Percentiles rank a stretch among this genome's conserved stretches.
Conservation (phyloP, 192 early-diverging fungal genomes). For the Lobosporangium transversale region DNA sequence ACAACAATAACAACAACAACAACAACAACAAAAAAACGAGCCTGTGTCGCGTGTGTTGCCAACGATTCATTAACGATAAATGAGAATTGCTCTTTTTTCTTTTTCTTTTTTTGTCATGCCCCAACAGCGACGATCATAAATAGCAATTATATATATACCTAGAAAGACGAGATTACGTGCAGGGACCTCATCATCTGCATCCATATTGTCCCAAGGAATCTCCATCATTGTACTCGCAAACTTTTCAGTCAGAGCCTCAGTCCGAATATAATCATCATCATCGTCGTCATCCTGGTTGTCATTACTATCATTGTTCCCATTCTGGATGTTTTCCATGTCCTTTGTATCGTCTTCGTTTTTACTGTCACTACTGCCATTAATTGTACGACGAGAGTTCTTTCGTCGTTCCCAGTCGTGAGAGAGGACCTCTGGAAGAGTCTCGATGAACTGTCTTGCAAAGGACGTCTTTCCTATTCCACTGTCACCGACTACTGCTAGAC, state of each 20-base stretch:
- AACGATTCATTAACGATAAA: no score
- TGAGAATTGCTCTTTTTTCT: no score
- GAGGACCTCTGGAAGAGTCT: conserved; percentile 45
- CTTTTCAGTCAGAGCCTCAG: conserved; percentile 26
- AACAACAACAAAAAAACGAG: no score
- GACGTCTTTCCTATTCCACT: conserved; percentile 51
- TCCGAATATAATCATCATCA: conserved; percentile 29
- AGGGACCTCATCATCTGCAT: conserved; percentile 46
- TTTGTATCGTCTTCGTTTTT: neutral
- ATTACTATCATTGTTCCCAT: conserved; percentile 19
- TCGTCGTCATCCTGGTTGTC: conserved; percentile 7
- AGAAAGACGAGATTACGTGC: conserved; percentile 50
- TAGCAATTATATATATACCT: no score
- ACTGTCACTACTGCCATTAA: neutral
- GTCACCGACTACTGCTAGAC: conserved; percentile 53
- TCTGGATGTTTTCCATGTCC: neutral
- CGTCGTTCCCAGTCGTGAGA: conserved; percentile 37
- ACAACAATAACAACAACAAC: no score
- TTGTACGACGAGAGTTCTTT: neutral
- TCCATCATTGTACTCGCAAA: conserved; percentile 55
- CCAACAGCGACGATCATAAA: no score
- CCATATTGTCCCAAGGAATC: conserved; percentile 54
- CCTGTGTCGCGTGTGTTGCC: no score
- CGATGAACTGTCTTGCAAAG: conserved; percentile 44
- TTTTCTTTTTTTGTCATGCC: no score